Conservation (phyloP, 2,329 filamentous ascomycete species). For the Alternaria sp. region DNA sequence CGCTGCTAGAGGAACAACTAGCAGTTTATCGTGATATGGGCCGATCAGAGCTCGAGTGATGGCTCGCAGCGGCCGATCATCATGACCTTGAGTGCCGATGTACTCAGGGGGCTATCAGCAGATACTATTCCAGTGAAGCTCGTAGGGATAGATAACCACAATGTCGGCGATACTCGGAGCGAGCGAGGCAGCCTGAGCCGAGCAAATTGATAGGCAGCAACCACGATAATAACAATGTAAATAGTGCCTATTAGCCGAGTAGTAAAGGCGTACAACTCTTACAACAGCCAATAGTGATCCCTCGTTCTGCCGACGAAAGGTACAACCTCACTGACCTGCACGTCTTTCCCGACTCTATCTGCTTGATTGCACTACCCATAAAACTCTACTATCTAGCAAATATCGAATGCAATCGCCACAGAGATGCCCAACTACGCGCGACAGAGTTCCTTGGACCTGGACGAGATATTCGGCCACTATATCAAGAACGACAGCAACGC, state of each 20-base stretch:
- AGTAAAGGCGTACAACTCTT: neutral
- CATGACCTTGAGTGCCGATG: neutral
- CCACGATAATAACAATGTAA: neutral
- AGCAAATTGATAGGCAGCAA: neutral
- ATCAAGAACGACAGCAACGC: neutral
- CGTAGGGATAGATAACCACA: neutral
- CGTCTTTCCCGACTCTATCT: neutral
- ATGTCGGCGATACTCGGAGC: neutral
- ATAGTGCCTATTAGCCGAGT: neutral
- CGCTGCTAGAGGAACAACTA: neutral
- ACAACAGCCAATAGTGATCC: neutral
- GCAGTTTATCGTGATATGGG: neutral
- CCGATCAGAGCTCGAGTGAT: neutral
- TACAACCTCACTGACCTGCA: neutral
- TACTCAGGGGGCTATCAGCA: neutral
- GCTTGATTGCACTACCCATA: neutral
- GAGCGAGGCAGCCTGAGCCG: neutral
- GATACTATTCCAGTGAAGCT: neutral
- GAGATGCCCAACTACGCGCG: conserved; percentile 8
- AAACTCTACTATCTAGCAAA: neutral
- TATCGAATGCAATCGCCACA: neutral
- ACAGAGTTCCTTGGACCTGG: conserved; percentile 3
- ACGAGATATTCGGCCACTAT: conserved; percentile 3
- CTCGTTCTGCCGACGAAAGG: neutral
- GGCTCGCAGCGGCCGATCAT: neutral